Evolutionary conservation across 345 rosid genomes (phyloP), one percentile per base, ranked within the genome.

Genomic region (Populus pruinosa): DNA sequence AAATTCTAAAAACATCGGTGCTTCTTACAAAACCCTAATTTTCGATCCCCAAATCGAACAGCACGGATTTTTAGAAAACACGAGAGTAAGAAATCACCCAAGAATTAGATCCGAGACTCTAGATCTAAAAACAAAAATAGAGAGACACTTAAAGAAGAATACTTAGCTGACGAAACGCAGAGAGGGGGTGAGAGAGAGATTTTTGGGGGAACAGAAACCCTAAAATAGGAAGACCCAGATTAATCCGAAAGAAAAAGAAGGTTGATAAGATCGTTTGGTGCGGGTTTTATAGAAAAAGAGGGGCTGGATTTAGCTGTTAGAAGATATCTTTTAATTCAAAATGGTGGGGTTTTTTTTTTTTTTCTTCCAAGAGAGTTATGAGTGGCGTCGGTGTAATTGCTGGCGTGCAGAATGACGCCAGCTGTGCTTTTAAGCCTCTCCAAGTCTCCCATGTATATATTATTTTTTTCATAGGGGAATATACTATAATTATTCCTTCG

Each of bases 351-450:
- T 29, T 2, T 2, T 33, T 67, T 6, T 50, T 50, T 23, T 17
- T 18, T 8, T 13, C 59, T 75, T 44, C 25, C 16, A 47, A 4
- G 6, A 9, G 25, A 25, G 23, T n/a, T 18, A 78, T 21, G 23
- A 41, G 82, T 82, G 77, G 84, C 49, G 83, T 61, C 72, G 78
- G 81, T 81, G 86, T 39, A 33, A 71, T 39, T 11, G 80, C 74
- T 86, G 83, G 77, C 89, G 86, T 84, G 67, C 68, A 41, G 33
- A 7, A 39, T 86, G 86, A 86, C 87, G 89, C 82, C 87, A 84
- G 81, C 82, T 72, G 67, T 62, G 27, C 49, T 65, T 47, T 27
- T 0, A 21, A 47, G 31, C 25, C 78, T 12, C 18, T 47, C 64
- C 11, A 47, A 7, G 47, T 43, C 14, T 43, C 4, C 47, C 11